phyloP scores from a whole-genome alignment of 352 stramenopile species.

The Pythium scleroteichum region DNA sequence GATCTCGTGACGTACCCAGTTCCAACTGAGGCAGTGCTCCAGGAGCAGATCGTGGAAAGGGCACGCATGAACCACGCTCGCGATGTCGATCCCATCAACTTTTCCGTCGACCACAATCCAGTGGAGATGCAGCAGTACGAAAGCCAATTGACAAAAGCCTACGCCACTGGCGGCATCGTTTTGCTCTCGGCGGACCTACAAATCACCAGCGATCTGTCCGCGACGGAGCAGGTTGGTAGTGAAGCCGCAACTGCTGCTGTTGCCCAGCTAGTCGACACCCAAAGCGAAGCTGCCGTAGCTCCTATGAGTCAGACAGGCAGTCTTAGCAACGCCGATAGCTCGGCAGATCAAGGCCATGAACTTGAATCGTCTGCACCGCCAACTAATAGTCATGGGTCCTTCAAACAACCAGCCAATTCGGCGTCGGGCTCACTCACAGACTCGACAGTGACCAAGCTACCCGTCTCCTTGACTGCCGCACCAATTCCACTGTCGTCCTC shows the following conservation, averaged over 20 bases:
- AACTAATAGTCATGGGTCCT: not conserved
- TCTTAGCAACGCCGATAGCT: not conserved
- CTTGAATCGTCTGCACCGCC: not conserved
- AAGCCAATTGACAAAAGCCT: conserved; percentile 14
- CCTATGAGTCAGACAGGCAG: not conserved
- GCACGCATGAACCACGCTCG: conserved; percentile 12
- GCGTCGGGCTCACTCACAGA: conserved; percentile 1
- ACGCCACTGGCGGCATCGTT: conserved; percentile 13
- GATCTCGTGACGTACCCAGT: not conserved
- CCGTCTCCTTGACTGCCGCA: not conserved
- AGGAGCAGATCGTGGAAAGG: conserved; percentile 8
- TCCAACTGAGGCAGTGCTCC: conserved; percentile 2
- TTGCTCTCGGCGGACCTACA: conserved; percentile 12
- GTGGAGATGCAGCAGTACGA: conserved; percentile 21
- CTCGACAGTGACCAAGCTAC: not conserved
- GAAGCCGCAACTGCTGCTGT: conserved; percentile 15
- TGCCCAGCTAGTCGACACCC: conserved; percentile 1
- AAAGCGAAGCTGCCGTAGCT: not conserved
- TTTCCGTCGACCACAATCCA: not conserved
- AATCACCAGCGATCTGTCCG: conserved; percentile 12
- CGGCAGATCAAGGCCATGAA: not conserved
- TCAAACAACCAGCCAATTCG: not conserved
- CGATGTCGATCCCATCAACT: conserved; percentile 13
- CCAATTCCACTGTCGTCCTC: too few relatives aligned
- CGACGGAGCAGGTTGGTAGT: conserved; percentile 9